Conservation (phyloP, 257 asterid genomes). For the Solanum verrucosum region DNA sequence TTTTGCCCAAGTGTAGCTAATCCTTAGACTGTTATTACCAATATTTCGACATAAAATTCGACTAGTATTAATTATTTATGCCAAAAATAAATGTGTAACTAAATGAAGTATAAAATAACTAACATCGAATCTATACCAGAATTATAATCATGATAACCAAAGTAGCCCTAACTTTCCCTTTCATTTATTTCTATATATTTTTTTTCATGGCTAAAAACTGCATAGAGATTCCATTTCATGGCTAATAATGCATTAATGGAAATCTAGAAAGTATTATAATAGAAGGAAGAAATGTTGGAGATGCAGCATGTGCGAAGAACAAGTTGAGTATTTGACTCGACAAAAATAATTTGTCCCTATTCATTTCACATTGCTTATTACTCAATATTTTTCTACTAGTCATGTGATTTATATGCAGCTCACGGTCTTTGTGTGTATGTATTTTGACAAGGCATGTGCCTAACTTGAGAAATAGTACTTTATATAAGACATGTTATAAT, state of each 20-base stretch:
- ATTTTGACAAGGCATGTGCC: constrained; percentile 4
- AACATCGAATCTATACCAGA: not conserved
- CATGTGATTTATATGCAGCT: not conserved
- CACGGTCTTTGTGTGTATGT: not conserved
- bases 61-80: not conserved
- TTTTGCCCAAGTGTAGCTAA: not conserved
- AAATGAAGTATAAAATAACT: not conserved
- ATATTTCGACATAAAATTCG: not conserved
- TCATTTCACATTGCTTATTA: not conserved
- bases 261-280: not conserved
- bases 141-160: not conserved
- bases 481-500: not conserved
- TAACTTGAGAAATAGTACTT: not conserved
- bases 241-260: not conserved
- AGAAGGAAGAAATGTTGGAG: not conserved
- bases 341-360: not conserved
- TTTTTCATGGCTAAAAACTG: not conserved
- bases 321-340: not conserved
- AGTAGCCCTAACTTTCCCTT: not conserved
- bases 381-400: not conserved
- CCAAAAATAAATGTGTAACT: not conserved
- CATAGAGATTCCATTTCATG: constrained; percentile 1
- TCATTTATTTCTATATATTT: not conserved
- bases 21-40: not conserved
- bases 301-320: not conserved